A percentile compares a stretch with the other conserved stretches of the same genome.
phyloP scores from a whole-genome alignment of 345 rosid species.

The Diplotaxis tenuifolia region DNA sequence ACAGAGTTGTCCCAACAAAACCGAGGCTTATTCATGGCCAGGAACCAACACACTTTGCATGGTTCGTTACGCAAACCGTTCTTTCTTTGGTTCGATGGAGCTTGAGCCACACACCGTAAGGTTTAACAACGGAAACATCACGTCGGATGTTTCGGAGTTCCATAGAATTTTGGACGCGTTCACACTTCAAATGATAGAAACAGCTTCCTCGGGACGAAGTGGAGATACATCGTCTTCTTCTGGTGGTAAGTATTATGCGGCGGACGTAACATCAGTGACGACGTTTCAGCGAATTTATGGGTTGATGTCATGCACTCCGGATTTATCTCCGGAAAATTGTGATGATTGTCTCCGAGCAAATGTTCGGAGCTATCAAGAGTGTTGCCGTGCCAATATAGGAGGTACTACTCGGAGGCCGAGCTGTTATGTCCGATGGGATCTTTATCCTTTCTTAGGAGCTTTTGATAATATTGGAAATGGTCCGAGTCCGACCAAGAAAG shows the following conservation, averaged over 20 bases:
- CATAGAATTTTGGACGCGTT: conserved; percentile 31
- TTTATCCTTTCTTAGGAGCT: conserved; percentile 34
- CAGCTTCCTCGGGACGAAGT: background rate
- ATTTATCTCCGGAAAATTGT: conserved; percentile 17
- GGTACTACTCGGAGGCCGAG: conserved; percentile 37
- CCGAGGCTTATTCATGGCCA: conserved; percentile 27
- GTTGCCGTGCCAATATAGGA: conserved; percentile 37
- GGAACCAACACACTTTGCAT: conserved; percentile 29
- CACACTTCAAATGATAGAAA: conserved; percentile 4
- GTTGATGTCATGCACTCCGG: conserved; percentile 19
- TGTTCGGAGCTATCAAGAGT: conserved; percentile 5
- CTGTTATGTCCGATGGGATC: conserved; percentile 44
- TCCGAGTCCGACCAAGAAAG: background rate
- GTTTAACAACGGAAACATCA: conserved; percentile 6
- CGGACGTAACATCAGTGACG: background rate
- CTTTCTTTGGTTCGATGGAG: background rate
- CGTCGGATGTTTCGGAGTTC: background rate
- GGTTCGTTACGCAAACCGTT: conserved; percentile 37
- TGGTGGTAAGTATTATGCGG: conserved; percentile 37
- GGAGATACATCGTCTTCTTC: conserved; percentile 3
- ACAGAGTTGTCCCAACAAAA: conserved; percentile 32
- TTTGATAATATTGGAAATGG: conserved; percentile 15
- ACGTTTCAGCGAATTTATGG: conserved; percentile 15
- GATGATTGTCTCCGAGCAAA: conserved; percentile 32
- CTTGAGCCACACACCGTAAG: background rate